A percentile compares a stretch with the other conserved stretches of the same genome.
These are phyloP conservation scores for Coccomyxa sp. DNA, from an alignment of 139 green algal species.

Conservation along the genomic window DNA sequence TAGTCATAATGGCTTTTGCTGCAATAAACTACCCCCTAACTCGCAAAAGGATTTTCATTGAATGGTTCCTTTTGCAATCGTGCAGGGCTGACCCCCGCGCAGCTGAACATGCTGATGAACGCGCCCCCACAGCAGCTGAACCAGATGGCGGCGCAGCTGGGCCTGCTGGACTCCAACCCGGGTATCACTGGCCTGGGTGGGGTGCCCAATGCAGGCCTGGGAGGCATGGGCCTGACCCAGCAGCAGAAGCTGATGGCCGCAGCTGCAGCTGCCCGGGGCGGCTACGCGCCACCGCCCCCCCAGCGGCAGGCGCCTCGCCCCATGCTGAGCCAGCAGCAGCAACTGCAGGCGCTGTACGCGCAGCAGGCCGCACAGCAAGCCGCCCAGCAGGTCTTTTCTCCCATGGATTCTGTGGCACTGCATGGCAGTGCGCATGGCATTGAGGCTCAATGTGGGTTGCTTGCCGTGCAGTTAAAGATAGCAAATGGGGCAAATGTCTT, in stretches of 20 bases:
- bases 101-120: slow-evolving; percentile 19
- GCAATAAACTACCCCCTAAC: too few relatives aligned
- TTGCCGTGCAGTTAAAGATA: too few relatives aligned
- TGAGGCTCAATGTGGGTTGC: too few relatives aligned
- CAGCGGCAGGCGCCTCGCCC: not conserved
- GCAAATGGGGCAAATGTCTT: too few relatives aligned
- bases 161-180: slow-evolving; percentile 8
- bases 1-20: too few relatives aligned
- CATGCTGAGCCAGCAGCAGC: slow-evolving; percentile 1
- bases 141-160: slow-evolving; percentile 15
- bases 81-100: slow-evolving; percentile 17
- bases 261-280: not conserved
- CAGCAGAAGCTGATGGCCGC: not conserved
- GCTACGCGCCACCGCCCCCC: not conserved
- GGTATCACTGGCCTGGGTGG: not conserved
- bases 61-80: not conserved
- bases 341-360: not conserved
- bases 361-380: not conserved
- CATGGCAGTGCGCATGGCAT: too few relatives aligned
- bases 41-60: not conserved
- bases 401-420: too few relatives aligned
- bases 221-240: not conserved
- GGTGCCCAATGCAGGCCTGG: not conserved
- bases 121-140: slow-evolving; percentile 9
- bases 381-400: too few relatives aligned